A percentile compares a stretch with the other conserved stretches of the same genome.
Conservation (phyloP, 139 green algal genomes). For the Chlamydomonas incerta region DNA sequence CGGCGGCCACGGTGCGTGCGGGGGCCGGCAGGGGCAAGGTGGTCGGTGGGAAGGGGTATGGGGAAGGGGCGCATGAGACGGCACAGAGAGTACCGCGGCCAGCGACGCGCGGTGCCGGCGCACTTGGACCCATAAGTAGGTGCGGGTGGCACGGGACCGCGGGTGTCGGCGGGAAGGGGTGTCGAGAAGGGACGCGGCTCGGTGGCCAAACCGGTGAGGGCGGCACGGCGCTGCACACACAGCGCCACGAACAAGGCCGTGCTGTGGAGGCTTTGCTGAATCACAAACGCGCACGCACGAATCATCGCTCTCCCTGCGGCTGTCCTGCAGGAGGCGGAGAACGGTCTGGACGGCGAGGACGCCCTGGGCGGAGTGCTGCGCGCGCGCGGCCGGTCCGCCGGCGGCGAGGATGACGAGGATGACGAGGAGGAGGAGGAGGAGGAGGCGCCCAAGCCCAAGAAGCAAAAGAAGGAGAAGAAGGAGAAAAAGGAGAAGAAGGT, state of each 20-base stretch:
- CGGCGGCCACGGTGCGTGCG: conserved; percentile 12
- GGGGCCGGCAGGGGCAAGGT: neutral
- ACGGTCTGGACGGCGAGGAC: neutral
- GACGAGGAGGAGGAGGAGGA: neutral
- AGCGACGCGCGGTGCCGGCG: too few species aligned
- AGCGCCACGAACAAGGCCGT: too few species aligned
- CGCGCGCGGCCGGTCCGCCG: too few species aligned
- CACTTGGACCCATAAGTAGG: too few species aligned
- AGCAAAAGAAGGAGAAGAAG: conserved; percentile 9
- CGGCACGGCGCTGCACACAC: too few species aligned
- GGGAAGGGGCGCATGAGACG: neutral
- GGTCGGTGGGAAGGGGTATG: neutral
- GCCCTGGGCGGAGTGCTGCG: conserved; percentile 17
- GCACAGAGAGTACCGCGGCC: too few species aligned
- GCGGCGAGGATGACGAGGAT: neutral
- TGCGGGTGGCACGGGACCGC: too few species aligned
- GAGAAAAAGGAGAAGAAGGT: neutral
- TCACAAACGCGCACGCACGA: too few species aligned
- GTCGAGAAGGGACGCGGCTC: conserved; percentile 29
- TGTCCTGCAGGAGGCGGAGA: conserved; percentile 36
- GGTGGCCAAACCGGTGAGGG: conserved; percentile 10
- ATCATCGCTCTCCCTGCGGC: too few species aligned
- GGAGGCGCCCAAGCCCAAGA: neutral
- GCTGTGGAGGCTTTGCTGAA: too few species aligned
- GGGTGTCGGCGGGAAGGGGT: too few species aligned